Base-by-base conservation (phyloP, 768 basidiomycete species). In the Hortiboletus campestris region DNA sequence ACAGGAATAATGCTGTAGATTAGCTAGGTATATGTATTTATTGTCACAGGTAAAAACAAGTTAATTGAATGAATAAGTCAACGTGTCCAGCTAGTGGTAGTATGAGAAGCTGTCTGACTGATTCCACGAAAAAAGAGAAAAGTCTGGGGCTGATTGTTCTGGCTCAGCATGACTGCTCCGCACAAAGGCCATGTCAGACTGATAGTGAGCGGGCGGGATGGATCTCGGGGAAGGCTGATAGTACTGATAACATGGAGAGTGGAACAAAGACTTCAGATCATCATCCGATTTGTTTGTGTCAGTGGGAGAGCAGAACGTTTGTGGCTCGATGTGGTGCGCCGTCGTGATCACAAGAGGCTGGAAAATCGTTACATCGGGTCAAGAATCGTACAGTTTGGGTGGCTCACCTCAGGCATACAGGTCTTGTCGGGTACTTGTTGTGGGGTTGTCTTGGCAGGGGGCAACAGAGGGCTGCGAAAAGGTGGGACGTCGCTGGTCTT, bases 401-500 rank as follows among this genome's bases (percentile, higher is more conserved):
- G 49, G 45, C 66, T 62, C 49, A 70, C 68, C 11, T 57, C 46
- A 3, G 46, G 36, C 19, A 42, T 31, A 19, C 19, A 6, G 36
- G 11, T 16, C 19, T 16, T n/a, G 29, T 54, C 56, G 9, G 41
- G 32, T 2, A 38, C 19, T 10, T 41, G 53, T 38, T 52, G 51
- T 0, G 46, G 29, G 32, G 45, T 8, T 17, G 31, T 47, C 47
- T 46, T 28, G 28, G 50, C 22, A 2, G 72, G 69, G 4, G 73
- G 74, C 8, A 75, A 39, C 49, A 73, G 53, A 8, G 72, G 66
- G 46, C 67, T 67, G 46, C 56, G 67, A 55, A 71, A 71, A 2
- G 65, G 67, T 0, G 58, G 59, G 8, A 70, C 58, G 51, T 57
- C 46, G 1, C 39, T 25, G 31, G 40, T 19, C n/a, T 52, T 49